Conservation (phyloP, 495 filamentous ascomycete genomes). For the Oleoguttula mirabilis region DNA sequence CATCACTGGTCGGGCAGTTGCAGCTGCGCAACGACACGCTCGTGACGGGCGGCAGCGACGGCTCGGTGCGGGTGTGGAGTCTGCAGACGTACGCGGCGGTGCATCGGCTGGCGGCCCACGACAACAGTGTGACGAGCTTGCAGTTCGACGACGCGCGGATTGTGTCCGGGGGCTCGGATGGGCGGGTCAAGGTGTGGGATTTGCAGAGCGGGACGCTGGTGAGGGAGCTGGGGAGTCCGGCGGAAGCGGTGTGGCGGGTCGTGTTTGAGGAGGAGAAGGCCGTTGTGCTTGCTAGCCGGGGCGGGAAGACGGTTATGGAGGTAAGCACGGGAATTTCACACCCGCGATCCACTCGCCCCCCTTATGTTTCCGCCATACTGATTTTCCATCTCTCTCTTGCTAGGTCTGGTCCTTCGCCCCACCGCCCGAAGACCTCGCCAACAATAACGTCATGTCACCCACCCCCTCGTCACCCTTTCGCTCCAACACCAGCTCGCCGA, state of each 20-base stretch:
- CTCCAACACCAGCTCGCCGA: background rate
- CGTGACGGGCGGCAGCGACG: conserved; percentile 92
- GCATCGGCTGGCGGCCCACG: conserved; percentile 90
- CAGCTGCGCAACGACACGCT: conserved; percentile 90
- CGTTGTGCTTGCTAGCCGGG: conserved; percentile 82
- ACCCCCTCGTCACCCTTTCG: background rate
- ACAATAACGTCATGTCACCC: background rate
- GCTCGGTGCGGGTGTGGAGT: conserved; percentile 91
- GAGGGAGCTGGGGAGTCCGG: conserved; percentile 75
- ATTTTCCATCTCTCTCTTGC: too few relatives aligned
- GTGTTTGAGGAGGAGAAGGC: conserved; percentile 98
- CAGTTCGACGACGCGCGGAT: conserved; percentile 93
- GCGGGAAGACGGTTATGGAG: conserved; percentile 88
- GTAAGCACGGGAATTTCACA: conserved; percentile 36
- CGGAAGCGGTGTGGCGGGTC: conserved; percentile 92
- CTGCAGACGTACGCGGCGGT: conserved; percentile 78
- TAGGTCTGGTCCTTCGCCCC: conserved; percentile 90
- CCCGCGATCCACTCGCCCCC: conserved; percentile 3
- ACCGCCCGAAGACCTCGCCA: conserved; percentile 41
- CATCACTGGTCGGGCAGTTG: conserved; percentile 90
- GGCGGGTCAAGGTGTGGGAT: conserved; percentile 95
- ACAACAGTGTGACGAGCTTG: conserved; percentile 93
- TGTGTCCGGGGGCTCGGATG: conserved; percentile 90
- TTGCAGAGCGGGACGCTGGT: conserved; percentile 80
- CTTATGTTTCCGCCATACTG: too few relatives aligned